Conservation (phyloP, 140 eudicot species). For the Cichorium intybus region DNA sequence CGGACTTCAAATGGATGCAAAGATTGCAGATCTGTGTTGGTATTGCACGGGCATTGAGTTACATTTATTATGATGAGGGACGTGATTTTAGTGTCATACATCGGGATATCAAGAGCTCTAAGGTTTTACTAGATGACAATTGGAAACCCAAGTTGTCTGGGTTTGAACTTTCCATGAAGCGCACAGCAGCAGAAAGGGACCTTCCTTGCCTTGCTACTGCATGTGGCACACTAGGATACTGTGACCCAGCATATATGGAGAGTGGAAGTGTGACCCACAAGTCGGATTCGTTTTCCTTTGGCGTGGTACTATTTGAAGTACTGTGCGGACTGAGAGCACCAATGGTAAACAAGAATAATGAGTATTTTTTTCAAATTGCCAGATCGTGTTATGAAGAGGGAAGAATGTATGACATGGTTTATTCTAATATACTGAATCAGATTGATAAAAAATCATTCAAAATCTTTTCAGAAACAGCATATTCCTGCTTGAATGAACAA, state of each 20-base stretch:
- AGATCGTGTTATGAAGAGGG: conserved; percentile 4
- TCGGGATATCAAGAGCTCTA: neutral
- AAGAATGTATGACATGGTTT: neutral
- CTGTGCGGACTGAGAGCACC: neutral
- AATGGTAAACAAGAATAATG: neutral
- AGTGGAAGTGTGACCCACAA: conserved; percentile 5
- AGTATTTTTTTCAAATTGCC: neutral
- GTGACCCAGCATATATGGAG: neutral
- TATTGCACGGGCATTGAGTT: neutral
- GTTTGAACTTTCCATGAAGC: conserved; percentile 3
- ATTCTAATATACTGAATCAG: neutral
- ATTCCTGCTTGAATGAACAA: neutral
- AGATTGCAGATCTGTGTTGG: conserved; percentile 8
- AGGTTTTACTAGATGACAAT: neutral
- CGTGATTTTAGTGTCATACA: neutral
- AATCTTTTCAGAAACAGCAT: conserved; percentile 1
- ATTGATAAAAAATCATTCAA: conserved; percentile 3
- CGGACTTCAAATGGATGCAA: neutral
- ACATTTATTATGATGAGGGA: neutral
- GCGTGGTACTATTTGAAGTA: neutral
- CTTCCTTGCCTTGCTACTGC: neutral
- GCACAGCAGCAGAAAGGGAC: neutral
- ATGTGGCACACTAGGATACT: neutral
- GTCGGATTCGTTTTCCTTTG: neutral
- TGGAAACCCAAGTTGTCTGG: conserved; percentile 8